Evolutionary conservation across 345 rosid genomes (phyloP).

Genomic region (Aegle marmelos): DNA sequence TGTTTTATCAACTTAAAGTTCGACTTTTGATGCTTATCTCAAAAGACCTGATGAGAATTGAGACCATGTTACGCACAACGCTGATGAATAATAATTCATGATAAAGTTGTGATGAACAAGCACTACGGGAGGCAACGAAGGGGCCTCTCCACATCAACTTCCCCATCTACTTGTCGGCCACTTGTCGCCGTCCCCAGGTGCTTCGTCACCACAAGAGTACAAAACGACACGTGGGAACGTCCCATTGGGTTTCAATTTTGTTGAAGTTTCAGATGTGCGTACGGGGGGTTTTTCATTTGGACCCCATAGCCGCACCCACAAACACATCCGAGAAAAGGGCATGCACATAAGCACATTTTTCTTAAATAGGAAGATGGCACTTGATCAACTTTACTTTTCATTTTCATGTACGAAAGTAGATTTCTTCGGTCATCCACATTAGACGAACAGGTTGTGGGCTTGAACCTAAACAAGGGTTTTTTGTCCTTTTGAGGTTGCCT

Average conservation of each 20-base stretch:
- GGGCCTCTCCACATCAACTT: constrained; percentile 18
- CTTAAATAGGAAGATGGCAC: not conserved
- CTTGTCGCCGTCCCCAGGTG: constrained; percentile 15
- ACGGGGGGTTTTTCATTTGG: not conserved
- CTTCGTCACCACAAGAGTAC: not conserved
- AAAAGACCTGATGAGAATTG: not conserved
- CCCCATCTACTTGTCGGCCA: constrained; percentile 37
- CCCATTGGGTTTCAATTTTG: not conserved
- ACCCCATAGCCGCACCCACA: not conserved
- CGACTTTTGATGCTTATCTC: constrained; percentile 18
- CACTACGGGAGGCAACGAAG: constrained; percentile 18
- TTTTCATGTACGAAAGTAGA: not conserved
- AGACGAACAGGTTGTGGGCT: constrained; percentile 2
- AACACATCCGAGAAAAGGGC: not conserved
- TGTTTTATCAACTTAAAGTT: constrained; percentile 15
- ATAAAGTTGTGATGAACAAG: constrained; percentile 7
- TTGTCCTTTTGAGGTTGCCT: no score
- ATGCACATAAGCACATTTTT: no score
- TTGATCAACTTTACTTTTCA: not conserved
- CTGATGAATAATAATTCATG: constrained; percentile 2
- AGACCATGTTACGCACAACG: not conserved
- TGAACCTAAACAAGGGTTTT: constrained; percentile 1
- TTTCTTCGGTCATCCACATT: not conserved
- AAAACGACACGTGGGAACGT: not conserved
- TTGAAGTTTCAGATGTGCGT: not conserved